Conservation (phyloP, 768 basidiomycete genomes). For the Amanita pallidorosea region DNA sequence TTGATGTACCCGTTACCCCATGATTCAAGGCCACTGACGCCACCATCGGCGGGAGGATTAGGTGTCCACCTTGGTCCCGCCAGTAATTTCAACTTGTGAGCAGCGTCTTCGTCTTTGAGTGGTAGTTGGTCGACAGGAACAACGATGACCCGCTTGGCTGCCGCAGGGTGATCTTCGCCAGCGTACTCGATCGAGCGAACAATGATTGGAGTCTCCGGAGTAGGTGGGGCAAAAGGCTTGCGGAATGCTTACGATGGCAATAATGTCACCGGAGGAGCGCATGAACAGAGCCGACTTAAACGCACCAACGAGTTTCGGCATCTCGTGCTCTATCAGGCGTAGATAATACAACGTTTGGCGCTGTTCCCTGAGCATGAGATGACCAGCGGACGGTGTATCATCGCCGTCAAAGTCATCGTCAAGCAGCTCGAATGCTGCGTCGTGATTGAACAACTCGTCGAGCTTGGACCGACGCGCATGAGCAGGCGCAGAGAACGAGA, state of each 20-base stretch:
- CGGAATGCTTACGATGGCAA: constrained; percentile 52
- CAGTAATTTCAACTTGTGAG: constrained; percentile 81
- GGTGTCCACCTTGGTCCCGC: constrained; percentile 85
- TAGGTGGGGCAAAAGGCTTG: constrained; percentile 68
- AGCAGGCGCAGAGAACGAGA: constrained; percentile 16
- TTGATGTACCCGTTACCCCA: constrained; percentile 89
- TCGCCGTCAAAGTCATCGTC: constrained; percentile 36
- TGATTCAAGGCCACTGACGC: too few relatives aligned
- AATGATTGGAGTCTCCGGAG: constrained; percentile 43
- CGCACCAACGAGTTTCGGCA: constrained; percentile 76
- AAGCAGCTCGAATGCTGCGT: constrained; percentile 32
- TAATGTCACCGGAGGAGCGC: constrained; percentile 6
- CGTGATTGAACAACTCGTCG: constrained; percentile 29
- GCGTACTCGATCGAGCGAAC: constrained; percentile 70
- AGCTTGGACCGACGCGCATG: constrained; percentile 24
- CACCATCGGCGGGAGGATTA: too few relatives aligned
- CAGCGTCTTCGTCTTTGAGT: constrained; percentile 46
- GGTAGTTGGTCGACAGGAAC: constrained; percentile 69
- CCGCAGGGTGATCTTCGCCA: constrained; percentile 66
- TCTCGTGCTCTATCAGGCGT: constrained; percentile 80
- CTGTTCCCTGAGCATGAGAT: constrained; percentile 64
- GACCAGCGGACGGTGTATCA: constrained; percentile 62
- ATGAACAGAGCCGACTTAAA: not conserved
- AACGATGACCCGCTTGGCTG: constrained; percentile 61
- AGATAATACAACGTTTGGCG: constrained; percentile 68